A percentile compares a stretch with the other conserved stretches of the same genome.
phyloP scores from a whole-genome alignment of 805 yeast genomes.

The Pichia paraexigua region DNA sequence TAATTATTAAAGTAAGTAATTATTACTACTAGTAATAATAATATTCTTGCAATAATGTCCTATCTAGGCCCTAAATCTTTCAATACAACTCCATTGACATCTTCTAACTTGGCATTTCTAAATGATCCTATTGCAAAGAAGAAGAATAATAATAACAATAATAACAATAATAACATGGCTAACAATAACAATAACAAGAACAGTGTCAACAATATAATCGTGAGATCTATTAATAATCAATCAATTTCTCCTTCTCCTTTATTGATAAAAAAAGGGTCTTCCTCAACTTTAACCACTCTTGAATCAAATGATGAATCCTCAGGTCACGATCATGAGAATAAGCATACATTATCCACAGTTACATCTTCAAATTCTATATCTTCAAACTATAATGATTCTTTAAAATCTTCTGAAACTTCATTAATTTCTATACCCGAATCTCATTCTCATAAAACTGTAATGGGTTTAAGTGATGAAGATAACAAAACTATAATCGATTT shows the following conservation, averaged over 20 bases:
- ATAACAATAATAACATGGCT: too few species aligned
- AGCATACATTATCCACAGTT: constrained; percentile 14
- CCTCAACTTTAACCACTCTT: not conserved
- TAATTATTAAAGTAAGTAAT: too few species aligned
- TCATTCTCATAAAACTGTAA: constrained; percentile 6
- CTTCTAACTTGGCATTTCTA: constrained; percentile 25
- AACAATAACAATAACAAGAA: not conserved
- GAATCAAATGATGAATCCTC: too few species aligned
- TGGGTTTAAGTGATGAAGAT: constrained; percentile 19
- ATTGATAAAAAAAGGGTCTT: not conserved
- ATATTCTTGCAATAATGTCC: constrained; percentile 20
- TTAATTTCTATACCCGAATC: constrained; percentile 2
- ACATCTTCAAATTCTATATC: constrained; percentile 21
- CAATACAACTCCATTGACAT: constrained; percentile 29
- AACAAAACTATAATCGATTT: constrained; percentile 19
- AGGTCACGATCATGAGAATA: not conserved
- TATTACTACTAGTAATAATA: not conserved
- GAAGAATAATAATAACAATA: not conserved
- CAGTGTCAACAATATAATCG: not conserved
- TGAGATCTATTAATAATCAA: too few species aligned
- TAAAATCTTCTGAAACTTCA: constrained; percentile 3
- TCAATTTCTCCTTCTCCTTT: not conserved
- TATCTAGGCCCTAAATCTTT: constrained; percentile 30
- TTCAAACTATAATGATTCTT: constrained; percentile 11
- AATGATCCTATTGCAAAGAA: constrained; percentile 12